Conservation (phyloP, 176 grass and related monocot genomes). For the Zoysia japonica region DNA sequence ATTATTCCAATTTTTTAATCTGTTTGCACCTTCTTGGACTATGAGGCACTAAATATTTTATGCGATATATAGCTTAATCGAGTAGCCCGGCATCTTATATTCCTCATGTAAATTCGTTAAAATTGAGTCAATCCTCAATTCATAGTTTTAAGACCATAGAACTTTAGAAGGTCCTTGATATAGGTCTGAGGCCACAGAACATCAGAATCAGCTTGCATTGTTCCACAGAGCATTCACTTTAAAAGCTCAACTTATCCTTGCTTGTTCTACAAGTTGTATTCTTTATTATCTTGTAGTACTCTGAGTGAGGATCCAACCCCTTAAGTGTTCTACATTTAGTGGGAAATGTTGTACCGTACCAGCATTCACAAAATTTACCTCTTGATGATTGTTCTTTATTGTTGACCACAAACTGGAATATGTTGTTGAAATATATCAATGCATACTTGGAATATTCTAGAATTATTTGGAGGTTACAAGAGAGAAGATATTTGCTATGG, state of each 20-base stretch:
- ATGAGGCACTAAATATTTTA: not conserved
- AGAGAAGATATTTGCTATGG: no score
- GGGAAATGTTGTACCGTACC: not conserved
- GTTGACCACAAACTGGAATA: not conserved
- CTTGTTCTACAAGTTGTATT: not conserved
- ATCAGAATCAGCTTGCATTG: not conserved
- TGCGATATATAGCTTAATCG: not conserved
- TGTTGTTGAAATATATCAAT: no score
- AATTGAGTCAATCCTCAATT: not conserved
- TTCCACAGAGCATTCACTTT: not conserved
- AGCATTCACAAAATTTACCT: constrained; percentile 12
- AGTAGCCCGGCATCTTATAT: not conserved
- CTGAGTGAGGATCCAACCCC: not conserved
- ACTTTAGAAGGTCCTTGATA: not conserved
- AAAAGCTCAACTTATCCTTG: not conserved
- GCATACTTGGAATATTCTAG: no score
- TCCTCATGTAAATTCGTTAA: not conserved
- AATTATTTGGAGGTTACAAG: no score
- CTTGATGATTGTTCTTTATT: not conserved
- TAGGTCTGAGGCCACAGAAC: not conserved
- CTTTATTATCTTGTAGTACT: not conserved
- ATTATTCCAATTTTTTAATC: not conserved
- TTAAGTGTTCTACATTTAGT: not conserved
- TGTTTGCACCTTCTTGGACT: not conserved
- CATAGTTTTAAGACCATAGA: no score